phyloP scores from a whole-genome alignment of 495 filamentous ascomycete genomes.

The Elasticomyces elasticus region DNA sequence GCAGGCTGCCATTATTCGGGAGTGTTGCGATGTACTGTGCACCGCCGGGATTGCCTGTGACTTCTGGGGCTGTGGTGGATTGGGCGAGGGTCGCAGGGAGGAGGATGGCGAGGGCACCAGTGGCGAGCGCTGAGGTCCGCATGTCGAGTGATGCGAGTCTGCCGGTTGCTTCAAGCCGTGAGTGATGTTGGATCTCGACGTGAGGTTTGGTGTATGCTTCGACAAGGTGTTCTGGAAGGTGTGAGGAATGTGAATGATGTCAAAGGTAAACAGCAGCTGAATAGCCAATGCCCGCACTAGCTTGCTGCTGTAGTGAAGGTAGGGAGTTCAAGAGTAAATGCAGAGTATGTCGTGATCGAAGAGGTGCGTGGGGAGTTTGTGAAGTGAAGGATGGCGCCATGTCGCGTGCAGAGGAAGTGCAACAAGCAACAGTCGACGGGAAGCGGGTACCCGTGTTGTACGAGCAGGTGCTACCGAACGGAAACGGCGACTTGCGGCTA shows the following conservation, averaged over 20 bases:
- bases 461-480: too few relatives aligned
- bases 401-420: too few relatives aligned
- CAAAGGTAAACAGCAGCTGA: background rate
- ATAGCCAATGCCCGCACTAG: background rate
- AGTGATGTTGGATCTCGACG: too few relatives aligned
- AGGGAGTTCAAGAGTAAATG: background rate
- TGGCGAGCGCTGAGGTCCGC: background rate
- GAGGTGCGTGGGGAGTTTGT: too few relatives aligned
- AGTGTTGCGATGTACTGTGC: constrained; percentile 50
- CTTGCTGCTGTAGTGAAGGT: background rate
- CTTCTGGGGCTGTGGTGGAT: constrained; percentile 28
- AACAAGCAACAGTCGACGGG: too few relatives aligned
- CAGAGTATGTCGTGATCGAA: background rate
- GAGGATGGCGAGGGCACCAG: background rate
- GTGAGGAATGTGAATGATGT: background rate
- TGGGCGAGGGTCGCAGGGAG: constrained; percentile 5
- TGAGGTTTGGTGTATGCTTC: background rate
- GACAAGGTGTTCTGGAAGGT: background rate
- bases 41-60: constrained; percentile 53
- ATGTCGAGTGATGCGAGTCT: background rate
- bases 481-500: too few relatives aligned
- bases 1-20: constrained; percentile 44
- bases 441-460: too few relatives aligned
- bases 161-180: too few relatives aligned
- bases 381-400: too few relatives aligned